Evolutionary conservation across 345 rosid species (phyloP), one percentile per base, ranked within the genome.

Genomic region (Noccaea bulbosa): DNA sequence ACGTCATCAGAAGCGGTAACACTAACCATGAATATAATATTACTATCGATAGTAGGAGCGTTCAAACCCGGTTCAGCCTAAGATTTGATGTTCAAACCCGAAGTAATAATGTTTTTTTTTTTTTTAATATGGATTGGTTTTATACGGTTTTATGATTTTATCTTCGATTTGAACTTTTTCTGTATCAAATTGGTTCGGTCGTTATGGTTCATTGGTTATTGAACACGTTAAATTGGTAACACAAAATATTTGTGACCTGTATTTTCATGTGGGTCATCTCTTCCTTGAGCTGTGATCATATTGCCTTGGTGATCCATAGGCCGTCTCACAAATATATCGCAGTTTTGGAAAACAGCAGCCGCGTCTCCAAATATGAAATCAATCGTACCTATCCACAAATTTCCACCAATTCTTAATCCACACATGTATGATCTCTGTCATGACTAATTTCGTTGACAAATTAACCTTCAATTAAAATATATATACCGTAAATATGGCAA

Each of bases 281-380:
- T 74, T 10, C 89, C 93, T 33, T 92, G 93, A 10, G 96, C 90
- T 0, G 92, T 86, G 53, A 89, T 74, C 70, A 74, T 79, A 70
- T 80, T 92, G 46, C 77, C 69, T 68, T 92, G 98, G 22, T 71
- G 79, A 12, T 67, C 54, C 86, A 86, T 86, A 1, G 96, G 93
- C 14, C 71, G 80, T 46, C 81, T 72, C 0, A 89, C 71, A 6
- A 88, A 78, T 27, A 92, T 85, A 77, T 92, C 87, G 33, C 92
- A 92, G 61, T 89, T 92, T 39, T 89, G 91, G 38, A 92, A 64
- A 1, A 92, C 79, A 4, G 49, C 91, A 0, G 81, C 10, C 2
- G 94, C 92, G 41, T 92, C 83, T 2, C 94, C 89, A 38, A 86
- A 86, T 57, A 89, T 92, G 70, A 85, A 89, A 77, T 89, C 96